Evolutionary conservation across 495 filamentous ascomycete genomes (phyloP).

Genomic region (Cetradonia linearis): DNA sequence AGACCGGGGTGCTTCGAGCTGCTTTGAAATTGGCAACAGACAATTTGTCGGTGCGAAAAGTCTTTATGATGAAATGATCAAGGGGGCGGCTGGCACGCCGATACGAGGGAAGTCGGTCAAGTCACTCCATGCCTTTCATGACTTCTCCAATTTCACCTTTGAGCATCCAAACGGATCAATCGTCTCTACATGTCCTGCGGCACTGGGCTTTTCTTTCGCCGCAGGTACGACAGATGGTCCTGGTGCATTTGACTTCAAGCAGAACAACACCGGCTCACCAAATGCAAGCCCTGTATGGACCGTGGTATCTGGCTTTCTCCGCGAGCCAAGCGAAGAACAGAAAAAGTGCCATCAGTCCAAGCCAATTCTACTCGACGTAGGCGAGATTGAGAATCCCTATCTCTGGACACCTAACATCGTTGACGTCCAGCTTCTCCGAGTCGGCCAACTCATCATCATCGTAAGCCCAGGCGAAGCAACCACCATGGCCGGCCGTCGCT

Average conservation of each 20-base stretch:
- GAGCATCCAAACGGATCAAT: conserved; percentile 61
- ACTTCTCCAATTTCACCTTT: conserved; percentile 68
- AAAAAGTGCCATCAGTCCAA: conserved; percentile 71
- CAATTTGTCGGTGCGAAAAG: conserved; percentile 55
- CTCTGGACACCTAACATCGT: conserved; percentile 89
- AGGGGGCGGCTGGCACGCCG: conserved; percentile 30
- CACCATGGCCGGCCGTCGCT: conserved; percentile 89
- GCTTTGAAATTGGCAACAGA: conserved; percentile 60
- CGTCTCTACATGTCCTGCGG: conserved; percentile 76
- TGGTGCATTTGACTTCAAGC: conserved; percentile 88
- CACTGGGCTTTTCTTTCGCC: conserved; percentile 86
- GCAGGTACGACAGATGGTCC: conserved; percentile 92
- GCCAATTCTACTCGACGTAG: conserved; percentile 82
- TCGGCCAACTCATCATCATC: conserved; percentile 81
- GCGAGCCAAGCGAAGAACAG: conserved; percentile 62
- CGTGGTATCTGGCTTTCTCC: conserved; percentile 61
- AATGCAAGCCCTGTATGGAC: conserved; percentile 78
- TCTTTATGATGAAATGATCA: conserved; percentile 47
- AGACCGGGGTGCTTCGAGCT: conserved; percentile 61
- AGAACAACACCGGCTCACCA: conserved; percentile 60
- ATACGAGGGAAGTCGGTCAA: conserved; percentile 52
- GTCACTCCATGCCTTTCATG: conserved; percentile 63
- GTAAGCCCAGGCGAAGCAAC: conserved; percentile 85
- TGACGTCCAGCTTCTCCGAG: conserved; percentile 79
- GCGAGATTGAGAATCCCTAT: conserved; percentile 69